A percentile compares a stretch with the other conserved stretches of the same genome.
These are phyloP conservation scores for Canariomyces notabilis DNA, from an alignment of 2,329 filamentous ascomycete genomes.

Conservation along the genomic window DNA sequence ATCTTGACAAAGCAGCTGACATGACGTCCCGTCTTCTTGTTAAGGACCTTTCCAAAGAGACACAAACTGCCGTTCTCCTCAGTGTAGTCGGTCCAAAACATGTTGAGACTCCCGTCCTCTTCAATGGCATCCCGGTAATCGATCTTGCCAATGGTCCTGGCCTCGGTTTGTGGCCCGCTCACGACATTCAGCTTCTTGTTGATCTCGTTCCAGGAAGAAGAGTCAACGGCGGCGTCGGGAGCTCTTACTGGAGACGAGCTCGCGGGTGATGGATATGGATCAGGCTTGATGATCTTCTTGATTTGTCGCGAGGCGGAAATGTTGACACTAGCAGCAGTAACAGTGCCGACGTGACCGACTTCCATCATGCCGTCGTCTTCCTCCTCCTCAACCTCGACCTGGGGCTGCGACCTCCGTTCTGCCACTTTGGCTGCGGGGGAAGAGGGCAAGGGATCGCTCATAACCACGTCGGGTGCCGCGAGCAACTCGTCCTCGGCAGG, in stretches of 20 bases:
- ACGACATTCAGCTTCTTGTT: constrained; percentile 82
- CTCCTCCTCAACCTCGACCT: constrained; percentile 50
- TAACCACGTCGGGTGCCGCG: constrained; percentile 50
- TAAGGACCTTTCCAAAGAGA: constrained; percentile 91
- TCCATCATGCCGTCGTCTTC: constrained; percentile 82
- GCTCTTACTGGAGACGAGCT: constrained; percentile 71
- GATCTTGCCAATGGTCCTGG: constrained; percentile 69
- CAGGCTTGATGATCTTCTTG: constrained; percentile 67
- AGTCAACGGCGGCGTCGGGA: constrained; percentile 60
- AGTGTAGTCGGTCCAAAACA: constrained; percentile 97
- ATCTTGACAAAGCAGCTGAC: constrained; percentile 95
- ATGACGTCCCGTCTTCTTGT: constrained; percentile 73
- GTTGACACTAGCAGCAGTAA: constrained; percentile 70
- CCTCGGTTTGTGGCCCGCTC: constrained; percentile 63
- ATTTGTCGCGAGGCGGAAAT: constrained; percentile 73
- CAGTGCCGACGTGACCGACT: constrained; percentile 68
- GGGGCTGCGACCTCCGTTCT: constrained; percentile 59
- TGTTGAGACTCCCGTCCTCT: constrained; percentile 81
- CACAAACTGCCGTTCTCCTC: constrained; percentile 89
- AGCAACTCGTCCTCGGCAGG: constrained; percentile 57
- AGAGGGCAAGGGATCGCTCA: constrained; percentile 81
- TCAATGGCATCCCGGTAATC: constrained; percentile 83
- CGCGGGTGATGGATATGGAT: constrained; percentile 62
- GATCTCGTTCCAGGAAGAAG: constrained; percentile 83
- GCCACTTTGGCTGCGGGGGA: constrained; percentile 79